Percentiles rank a stretch among this genome's conserved stretches.
phyloP scores from a whole-genome alignment of 2,329 filamentous ascomycete genomes.

The Tolypocladium tundrense region DNA sequence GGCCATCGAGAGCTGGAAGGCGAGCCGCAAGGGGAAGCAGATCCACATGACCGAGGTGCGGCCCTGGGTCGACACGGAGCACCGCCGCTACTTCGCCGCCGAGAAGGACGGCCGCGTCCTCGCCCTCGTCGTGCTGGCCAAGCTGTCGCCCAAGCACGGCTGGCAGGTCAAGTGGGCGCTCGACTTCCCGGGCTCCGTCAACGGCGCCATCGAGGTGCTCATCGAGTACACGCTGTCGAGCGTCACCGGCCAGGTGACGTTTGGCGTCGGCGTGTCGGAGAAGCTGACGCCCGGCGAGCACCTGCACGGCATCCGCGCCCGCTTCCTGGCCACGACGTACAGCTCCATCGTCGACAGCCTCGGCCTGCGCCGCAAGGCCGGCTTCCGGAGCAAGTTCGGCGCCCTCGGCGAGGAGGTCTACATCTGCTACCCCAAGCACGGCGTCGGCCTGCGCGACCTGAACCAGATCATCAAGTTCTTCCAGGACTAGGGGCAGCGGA shows the following conservation, averaged over 20 bases:
- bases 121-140: constrained; percentile 72
- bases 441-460: constrained; percentile 70
- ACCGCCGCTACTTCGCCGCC: constrained; percentile 79
- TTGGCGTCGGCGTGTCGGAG: constrained; percentile 71
- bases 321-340: constrained; percentile 75
- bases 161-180: constrained; percentile 97
- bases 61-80: constrained; percentile 75
- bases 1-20: constrained; percentile 70
- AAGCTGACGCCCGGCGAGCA: constrained; percentile 72
- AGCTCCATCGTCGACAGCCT: constrained; percentile 73
- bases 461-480: constrained; percentile 87
- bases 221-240: constrained; percentile 57
- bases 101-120: constrained; percentile 63
- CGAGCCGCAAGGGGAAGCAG: constrained; percentile 69
- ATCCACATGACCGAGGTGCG: constrained; percentile 84
- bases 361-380: constrained; percentile 71
- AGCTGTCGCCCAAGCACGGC: constrained; percentile 69
- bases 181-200: constrained; percentile 81
- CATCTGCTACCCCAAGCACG: constrained; percentile 81
- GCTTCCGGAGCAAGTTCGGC: constrained; percentile 86
- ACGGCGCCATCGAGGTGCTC: constrained; percentile 75
- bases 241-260: constrained; percentile 57
- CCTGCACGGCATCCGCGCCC: constrained; percentile 68
- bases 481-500: constrained; percentile 35
- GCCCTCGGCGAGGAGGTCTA: constrained; percentile 75